A percentile compares a stretch with the other conserved stretches of the same genome.
These are phyloP conservation scores for Aspergillus bombycis DNA, from an alignment of 2,329 filamentous ascomycete species.

Conservation along the genomic window DNA sequence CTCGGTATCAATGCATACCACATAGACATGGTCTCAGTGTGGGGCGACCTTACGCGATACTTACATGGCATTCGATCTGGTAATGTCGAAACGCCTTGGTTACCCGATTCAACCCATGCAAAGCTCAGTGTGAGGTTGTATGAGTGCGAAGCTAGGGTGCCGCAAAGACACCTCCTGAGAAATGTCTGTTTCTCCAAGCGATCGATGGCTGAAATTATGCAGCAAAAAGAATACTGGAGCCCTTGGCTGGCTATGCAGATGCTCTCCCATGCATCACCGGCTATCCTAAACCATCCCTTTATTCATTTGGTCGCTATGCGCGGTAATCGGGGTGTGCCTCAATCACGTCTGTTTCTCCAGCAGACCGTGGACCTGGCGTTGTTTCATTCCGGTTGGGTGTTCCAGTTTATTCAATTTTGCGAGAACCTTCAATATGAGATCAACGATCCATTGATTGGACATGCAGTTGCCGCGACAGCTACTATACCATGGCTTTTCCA, in stretches of 20 bases:
- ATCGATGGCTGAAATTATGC: neutral
- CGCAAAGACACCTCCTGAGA: slow-evolving; percentile 10
- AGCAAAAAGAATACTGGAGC: slow-evolving; percentile 9
- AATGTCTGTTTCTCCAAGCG: slow-evolving; percentile 6
- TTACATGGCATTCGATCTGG: neutral
- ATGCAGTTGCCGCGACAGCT: slow-evolving; percentile 7
- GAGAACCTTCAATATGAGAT: slow-evolving; percentile 5
- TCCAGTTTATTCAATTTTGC: slow-evolving; percentile 1
- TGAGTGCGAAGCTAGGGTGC: slow-evolving; percentile 1
- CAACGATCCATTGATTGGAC: slow-evolving; percentile 10
- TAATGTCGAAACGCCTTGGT: slow-evolving; percentile 11
- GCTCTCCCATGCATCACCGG: slow-evolving; percentile 3
- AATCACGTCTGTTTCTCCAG: slow-evolving; percentile 9
- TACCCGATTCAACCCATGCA: slow-evolving; percentile 5
- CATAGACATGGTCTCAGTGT: slow-evolving; percentile 6
- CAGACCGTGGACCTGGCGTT: slow-evolving; percentile 13
- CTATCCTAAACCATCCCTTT: slow-evolving; percentile 11
- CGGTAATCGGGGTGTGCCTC: neutral
- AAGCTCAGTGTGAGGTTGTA: slow-evolving; percentile 2
- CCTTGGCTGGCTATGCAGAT: slow-evolving; percentile 11
- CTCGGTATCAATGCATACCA: slow-evolving; percentile 9
- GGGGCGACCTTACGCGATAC: slow-evolving; percentile 8
- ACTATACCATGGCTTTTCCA: slow-evolving; percentile 15
- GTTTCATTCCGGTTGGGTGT: slow-evolving; percentile 12
- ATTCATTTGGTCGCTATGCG: slow-evolving; percentile 7